Evolutionary conservation across 202 grass and related monocot species (phyloP), one percentile per base, ranked within the genome.

Genomic region (Sporobolus alterniflorus): DNA sequence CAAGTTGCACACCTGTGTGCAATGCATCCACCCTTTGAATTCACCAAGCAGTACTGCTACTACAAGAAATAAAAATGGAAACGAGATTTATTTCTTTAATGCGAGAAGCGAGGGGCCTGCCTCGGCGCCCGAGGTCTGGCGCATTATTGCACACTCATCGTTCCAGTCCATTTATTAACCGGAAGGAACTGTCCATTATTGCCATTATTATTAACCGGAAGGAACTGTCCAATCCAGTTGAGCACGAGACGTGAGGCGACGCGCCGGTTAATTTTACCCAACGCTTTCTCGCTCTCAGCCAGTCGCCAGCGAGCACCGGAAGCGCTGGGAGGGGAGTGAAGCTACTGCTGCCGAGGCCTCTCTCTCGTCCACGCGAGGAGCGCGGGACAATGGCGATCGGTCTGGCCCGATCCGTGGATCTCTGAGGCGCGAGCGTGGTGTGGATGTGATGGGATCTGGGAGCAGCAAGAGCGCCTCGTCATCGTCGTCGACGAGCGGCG

Each of bases 371-470:
- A 39, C 36, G 36, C 36, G 36, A 39, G 36, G 54, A 26, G 47
- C 15, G 11, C 10, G 42, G 42, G 47, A 11, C 88, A 83, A 90
- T 90, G 88, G 41, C 50, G 63, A 5, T 29, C 31, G 59, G 29
- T 12, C 7, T 16, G 66, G n/a, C 15, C 43, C 44, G 54, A 44
- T 74, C 74, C 61, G 43, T 39, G 79, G 83, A 90, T 90, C 83
- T 88, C 46, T 88, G 60, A 77, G 82, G 16, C 8, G 28, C 47
- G 55, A n/a, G 50, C 15, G 64, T 3, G 17, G 48, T 11, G 11
- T n/a, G 57, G 57, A 25, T 13, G 57, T 39, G 90, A 99, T 99
- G 96, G 96, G 96, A 94, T 96, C 93, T 82, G 78, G 89, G 32
- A 89, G 85, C 79, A 99, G 96, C 83, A 99, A 94, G 87, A 83